These are phyloP conservation scores for Zostera marina DNA, from an alignment of 116 monocot species.

Conservation along the genomic window DNA sequence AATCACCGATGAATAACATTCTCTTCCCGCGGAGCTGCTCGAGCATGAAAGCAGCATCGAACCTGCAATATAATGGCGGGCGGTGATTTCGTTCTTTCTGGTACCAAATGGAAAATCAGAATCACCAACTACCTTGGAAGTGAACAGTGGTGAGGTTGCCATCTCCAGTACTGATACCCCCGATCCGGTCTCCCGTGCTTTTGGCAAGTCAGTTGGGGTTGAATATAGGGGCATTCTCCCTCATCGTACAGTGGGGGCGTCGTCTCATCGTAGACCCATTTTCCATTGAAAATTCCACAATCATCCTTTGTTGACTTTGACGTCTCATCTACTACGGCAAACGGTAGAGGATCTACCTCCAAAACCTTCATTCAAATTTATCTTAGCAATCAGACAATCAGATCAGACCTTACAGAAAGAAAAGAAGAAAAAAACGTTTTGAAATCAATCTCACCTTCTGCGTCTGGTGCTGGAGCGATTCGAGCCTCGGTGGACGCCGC, in stretches of 20 bases:
- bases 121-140: conserved; percentile 28
- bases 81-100: conserved; percentile 6
- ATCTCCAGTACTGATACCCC: conserved; percentile 41
- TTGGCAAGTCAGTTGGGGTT: conserved; percentile 38
- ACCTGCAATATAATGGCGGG: too few species aligned
- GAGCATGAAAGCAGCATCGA: conserved; percentile 53
- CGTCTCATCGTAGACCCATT: conserved; percentile 32
- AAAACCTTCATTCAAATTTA: neutral
- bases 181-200: conserved; percentile 41
- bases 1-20: conserved; percentile 52
- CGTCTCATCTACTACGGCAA: conserved; percentile 18
- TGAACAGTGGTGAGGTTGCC: conserved; percentile 35
- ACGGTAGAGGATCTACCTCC: conserved; percentile 6
- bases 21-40: conserved; percentile 59
- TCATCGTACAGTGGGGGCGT: conserved; percentile 31
- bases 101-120: conserved; percentile 3
- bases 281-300: conserved; percentile 37
- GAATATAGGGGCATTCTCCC: conserved; percentile 47
- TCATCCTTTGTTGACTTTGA: neutral
- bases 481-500: neutral
- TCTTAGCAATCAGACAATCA: neutral
- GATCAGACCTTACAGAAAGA: neutral
- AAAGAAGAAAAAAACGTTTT: neutral
- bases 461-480: neutral
- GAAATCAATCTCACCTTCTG: neutral